Conservation (phyloP, 768 basidiomycete species). For the Amanita rimosa region DNA sequence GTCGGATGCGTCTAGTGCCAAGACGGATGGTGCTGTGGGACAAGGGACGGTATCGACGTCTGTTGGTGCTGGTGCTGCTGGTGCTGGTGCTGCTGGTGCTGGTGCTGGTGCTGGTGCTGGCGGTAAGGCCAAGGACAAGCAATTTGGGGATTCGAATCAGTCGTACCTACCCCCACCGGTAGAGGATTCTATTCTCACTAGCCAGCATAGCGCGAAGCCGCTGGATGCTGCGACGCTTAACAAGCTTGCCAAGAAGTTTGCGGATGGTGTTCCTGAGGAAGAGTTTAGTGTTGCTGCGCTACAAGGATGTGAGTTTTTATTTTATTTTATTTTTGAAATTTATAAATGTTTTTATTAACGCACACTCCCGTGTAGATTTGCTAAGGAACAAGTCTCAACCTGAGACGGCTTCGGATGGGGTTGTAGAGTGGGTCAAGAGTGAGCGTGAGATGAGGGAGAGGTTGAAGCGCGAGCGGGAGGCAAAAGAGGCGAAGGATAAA, state of each 20-base stretch:
- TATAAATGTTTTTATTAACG: too few relatives aligned
- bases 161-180: constrained; percentile 56
- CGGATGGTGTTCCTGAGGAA: constrained; percentile 72
- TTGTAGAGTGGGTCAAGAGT: constrained; percentile 58
- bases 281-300: constrained; percentile 86
- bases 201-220: constrained; percentile 53
- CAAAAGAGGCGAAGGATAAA: constrained; percentile 55
- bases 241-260: constrained; percentile 65
- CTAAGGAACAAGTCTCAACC: constrained; percentile 80
- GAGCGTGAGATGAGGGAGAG: constrained; percentile 71
- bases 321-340: too few relatives aligned
- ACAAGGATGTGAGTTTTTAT: constrained; percentile 58
- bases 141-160: constrained; percentile 46
- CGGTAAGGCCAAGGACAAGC: constrained; percentile 15
- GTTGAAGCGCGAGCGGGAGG: constrained; percentile 65
- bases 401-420: constrained; percentile 58
- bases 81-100: too few relatives aligned
- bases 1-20: constrained; percentile 3
- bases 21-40: neutral
- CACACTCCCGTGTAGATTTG: constrained; percentile 34
- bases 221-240: constrained; percentile 55
- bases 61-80: too few relatives aligned
- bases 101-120: too few relatives aligned
- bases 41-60: too few relatives aligned
- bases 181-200: constrained; percentile 45